Base-by-base conservation (phyloP, 441 rosid species). In the Syzygium malaccense region DNA sequence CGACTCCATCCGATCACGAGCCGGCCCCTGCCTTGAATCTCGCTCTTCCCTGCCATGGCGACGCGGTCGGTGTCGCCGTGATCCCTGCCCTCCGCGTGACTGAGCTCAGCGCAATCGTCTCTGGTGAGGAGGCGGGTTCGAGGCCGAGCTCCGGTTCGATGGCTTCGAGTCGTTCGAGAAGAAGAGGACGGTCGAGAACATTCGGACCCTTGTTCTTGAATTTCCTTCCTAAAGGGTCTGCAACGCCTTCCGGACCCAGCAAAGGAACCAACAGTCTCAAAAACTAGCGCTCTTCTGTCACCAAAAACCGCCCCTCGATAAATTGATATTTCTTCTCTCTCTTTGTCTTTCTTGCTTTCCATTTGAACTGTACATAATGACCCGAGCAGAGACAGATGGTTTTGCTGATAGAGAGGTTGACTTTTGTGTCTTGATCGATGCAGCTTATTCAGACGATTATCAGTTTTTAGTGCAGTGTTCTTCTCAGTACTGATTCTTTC, bases 211-310 rank as follows among this genome's bases (percentile, higher is more conserved):
- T 93, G 91, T 80, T 94, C 92, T 88, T 96, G 86, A 92, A 87
- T 75, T 85, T 87, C 91, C 95, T 96, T 79, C 97, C 96, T 0
- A 96, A 92, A 91, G 95, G 96, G 58, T 49, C 91, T 4, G 56
- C 86, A 45, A 90, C 94, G 15, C 87, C 93, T n/a, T 94, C 97
- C 54, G 94, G 90, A 23, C 96, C 97, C n/a, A 92, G 96, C 90
- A 87, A 89, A 86, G 90, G 92, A 89, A 89, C 85, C 89, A 93
- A 96, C 91, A 57, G 88, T 64, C 68, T 90, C 53, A 91, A 91
- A 28, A 89, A 93, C 92, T 95, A 75, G 83, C 18, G 26, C 18
- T 75, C 51, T 14, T 23, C 49, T 3, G 51, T 71, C 41, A 12
- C 83, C 23, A 9, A 75, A 41, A 45, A 19, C 83, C 83, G 12